Evolutionary conservation across 805 yeast species (phyloP).

Genomic region (Pichia exigua): DNA sequence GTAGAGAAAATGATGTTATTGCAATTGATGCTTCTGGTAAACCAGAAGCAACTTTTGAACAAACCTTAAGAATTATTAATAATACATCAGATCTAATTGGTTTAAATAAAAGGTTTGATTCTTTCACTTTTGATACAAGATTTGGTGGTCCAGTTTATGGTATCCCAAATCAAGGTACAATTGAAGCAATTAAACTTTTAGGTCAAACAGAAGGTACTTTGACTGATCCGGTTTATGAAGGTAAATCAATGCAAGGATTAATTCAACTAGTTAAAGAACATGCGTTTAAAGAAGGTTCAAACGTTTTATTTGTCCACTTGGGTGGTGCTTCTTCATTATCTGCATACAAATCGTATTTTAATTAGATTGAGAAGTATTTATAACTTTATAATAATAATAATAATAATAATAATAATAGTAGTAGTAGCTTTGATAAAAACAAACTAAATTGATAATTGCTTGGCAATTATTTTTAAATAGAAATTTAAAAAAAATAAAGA

Average conservation of each 20-base stretch:
- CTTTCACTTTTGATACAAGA: constrained; percentile 25
- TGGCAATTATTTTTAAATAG: too few species aligned
- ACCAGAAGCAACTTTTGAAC: constrained; percentile 29
- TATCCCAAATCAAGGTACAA: constrained; percentile 30
- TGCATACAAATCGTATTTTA: constrained; percentile 23
- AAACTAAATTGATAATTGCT: too few species aligned
- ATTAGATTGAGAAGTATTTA: background rate
- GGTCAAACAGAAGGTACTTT: constrained; percentile 30
- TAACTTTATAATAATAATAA: background rate
- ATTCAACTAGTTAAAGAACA: constrained; percentile 22
- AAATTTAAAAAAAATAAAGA: too few species aligned
- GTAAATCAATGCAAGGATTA: constrained; percentile 30
- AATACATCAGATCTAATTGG: constrained; percentile 28
- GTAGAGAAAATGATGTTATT: constrained; percentile 28
- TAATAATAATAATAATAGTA: too few species aligned
- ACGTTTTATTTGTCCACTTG: constrained; percentile 25
- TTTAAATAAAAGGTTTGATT: constrained; percentile 21
- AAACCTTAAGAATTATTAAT: constrained; percentile 29
- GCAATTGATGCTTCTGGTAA: constrained; percentile 31
- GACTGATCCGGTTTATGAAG: constrained; percentile 32
- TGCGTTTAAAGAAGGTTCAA: constrained; percentile 24
- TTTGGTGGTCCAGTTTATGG: constrained; percentile 31
- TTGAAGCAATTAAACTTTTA: constrained; percentile 30
- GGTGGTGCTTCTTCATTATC: constrained; percentile 30
- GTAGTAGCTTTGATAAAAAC: too few species aligned